Evolutionary conservation across 208 protist species (phyloP), one percentile per base, ranked within the genome.

Genomic region (Trypanosoma scelopori): DNA sequence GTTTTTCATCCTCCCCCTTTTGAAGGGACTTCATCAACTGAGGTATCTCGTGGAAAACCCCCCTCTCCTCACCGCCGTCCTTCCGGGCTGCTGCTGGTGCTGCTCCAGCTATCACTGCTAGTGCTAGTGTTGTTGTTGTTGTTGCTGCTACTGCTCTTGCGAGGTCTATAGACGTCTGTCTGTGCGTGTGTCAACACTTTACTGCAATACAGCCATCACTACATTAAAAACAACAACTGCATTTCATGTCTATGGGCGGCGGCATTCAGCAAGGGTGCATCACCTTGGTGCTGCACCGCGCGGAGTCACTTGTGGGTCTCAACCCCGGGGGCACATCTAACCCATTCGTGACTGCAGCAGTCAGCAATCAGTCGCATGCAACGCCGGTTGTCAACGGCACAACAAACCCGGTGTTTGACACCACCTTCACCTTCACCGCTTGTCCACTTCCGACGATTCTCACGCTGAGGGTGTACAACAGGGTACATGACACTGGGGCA

Each of bases 251-350:
- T 56, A 13, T 55, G 12, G 59, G 57, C 49, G 23, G 47, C 23
- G 39, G 32, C 28, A 62, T 74, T 56, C 68, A 66, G 30, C 68
- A 62, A 7, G 68, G 57, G 16, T 49, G 53, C 9, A 68, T 92
- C 20, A 69, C 64, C 30, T 66, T 92, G 39, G 84, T 71, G 2
- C 65, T 92, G 11, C 72, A 81, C 70, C 73, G 73, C 43, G 87
- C 82, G 1, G 84, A 84, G 60, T 75, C 61, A 23, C 79, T 94
- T 32, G 55, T 94, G 27, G 79, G 62, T n/a, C 65, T 90, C 43
- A 87, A 89, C 73, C 65, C 82, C 0, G 84, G 75, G 52, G 82
- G 82, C 59, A 87, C 78, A 35, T 91, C 84, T 13, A 94, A 94
- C 74, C 82, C 88, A 18, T 89, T 77, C 74, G 69, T 94, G 15